Base-by-base conservation (phyloP, 2,329 filamentous ascomycete species). In the Albifimbria verrucaria region DNA sequence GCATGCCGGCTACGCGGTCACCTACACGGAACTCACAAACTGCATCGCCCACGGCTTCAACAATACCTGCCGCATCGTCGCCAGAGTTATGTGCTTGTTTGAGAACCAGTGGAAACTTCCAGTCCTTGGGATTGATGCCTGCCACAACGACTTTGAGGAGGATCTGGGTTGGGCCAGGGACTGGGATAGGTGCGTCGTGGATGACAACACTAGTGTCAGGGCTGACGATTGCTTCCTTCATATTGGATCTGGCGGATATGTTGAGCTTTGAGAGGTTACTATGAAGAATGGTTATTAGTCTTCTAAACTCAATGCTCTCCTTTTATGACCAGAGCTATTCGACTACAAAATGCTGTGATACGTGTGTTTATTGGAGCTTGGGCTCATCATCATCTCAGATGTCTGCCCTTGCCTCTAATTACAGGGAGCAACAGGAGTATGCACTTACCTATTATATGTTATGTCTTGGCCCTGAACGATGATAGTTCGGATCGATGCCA, bases 101-200 rank as follows among this genome's bases (percentile, higher is more conserved):
- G 2, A 17, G 9, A 21, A 44, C 49, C 7, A 3, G 25, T 10
- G 25, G 46, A 18, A 60, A 10, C 20, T 59, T 59, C 61, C 61
- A 63, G 48, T 62, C 61, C 32, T 62, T 63, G 2, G 61, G 60
- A 47, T 62, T 63, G 1, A 57, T 60, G 23, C 60, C 57, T 50
- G 51, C 18, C n/a, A 52, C 51, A 28, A 52, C 21, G 25, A 61
- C 59, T 32, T 57, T 60, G 59, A 63, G 47, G 46, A 63, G 55
- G 23, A 64, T 48, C 28, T 63, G 50, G 39, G 55, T 56, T 12
- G 52, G 53, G 2, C 54, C 53, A n/a, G 62, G 62, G 5, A 18
- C 24, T 4, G 58, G 57, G 26, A 55, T 57, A 2, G 52, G 23
- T 4, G 47, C 18, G 39, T 58, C 52, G 10, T 21, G 7, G 28